These are phyloP conservation scores for Meira nashicola DNA, from an alignment of 1,284 basidiomycete genomes.

Conservation along the genomic window DNA sequence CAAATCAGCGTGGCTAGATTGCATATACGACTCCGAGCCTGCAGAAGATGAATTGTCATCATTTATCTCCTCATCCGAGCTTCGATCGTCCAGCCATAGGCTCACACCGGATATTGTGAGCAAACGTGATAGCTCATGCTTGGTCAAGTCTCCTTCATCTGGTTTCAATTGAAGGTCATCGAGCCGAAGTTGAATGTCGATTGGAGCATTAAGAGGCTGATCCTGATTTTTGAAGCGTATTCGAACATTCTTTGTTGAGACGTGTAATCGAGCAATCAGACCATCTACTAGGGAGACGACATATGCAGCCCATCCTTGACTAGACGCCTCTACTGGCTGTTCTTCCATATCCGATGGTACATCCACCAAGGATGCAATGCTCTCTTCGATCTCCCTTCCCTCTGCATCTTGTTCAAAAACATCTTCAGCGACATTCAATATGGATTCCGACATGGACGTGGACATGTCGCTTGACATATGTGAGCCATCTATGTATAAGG, in stretches of 20 bases:
- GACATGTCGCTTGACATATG: slow-evolving; percentile 3
- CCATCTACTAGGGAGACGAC: slow-evolving; percentile 32
- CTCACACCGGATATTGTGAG: not conserved
- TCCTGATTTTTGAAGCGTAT: not conserved
- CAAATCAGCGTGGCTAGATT: slow-evolving; percentile 15
- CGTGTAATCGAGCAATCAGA: slow-evolving; percentile 30
- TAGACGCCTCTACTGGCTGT: not conserved
- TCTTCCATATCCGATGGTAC: not conserved
- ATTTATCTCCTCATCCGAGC: not conserved
- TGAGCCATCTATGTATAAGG: not conserved
- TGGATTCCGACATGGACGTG: slow-evolving; percentile 19
- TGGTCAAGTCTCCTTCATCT: too few species aligned
- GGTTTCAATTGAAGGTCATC: not conserved
- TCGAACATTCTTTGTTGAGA: slow-evolving; percentile 10
- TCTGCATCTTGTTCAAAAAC: slow-evolving; percentile 27
- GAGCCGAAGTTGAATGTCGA: not conserved
- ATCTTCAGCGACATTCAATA: slow-evolving; percentile 28
- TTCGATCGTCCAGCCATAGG: not conserved
- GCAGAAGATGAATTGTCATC: not conserved
- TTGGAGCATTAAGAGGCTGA: not conserved
- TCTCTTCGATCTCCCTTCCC: slow-evolving; percentile 29
- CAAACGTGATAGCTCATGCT: not conserved
- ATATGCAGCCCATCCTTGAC: slow-evolving; percentile 17
- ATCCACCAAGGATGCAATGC: slow-evolving; percentile 26
- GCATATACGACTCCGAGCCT: slow-evolving; percentile 11